Conservation (phyloP, 768 basidiomycete species). For the Tephrocybe sp. region DNA sequence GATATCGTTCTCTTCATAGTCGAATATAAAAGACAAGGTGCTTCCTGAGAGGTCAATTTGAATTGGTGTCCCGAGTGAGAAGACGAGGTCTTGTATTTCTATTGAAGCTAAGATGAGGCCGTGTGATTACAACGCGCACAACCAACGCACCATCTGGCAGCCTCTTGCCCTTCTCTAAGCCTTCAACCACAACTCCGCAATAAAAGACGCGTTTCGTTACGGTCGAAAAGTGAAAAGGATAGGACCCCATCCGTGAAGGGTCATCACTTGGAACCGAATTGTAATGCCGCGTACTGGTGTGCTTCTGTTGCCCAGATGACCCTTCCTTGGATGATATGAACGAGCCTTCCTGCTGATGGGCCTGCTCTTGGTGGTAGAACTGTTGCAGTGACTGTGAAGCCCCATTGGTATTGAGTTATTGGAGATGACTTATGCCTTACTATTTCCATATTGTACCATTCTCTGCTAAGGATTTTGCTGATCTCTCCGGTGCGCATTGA, state of each 20-base stretch:
- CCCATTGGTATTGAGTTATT: conserved; percentile 3
- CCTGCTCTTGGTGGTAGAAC: conserved; percentile 86
- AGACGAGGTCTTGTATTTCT: conserved; percentile 81
- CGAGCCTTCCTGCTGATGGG: conserved; percentile 80
- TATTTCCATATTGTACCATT: conserved; percentile 80
- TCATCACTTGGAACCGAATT: too few species aligned
- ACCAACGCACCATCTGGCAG: conserved; percentile 60
- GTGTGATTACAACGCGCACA: conserved; percentile 7
- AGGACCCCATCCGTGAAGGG: too few species aligned
- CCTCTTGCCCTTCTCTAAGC: conserved; percentile 66
- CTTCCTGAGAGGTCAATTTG: conserved; percentile 48
- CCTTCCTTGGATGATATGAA: too few species aligned
- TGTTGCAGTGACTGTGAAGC: conserved; percentile 68
- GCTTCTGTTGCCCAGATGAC: too few species aligned
- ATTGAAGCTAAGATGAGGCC: conserved; percentile 11
- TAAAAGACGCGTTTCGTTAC: conserved; percentile 83
- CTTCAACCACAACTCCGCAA: conserved; percentile 89
- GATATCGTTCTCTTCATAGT: conserved; percentile 34
- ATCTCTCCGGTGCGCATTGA: conserved; percentile 90
- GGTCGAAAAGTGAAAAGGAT: too few species aligned
- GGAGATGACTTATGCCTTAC: conserved; percentile 39
- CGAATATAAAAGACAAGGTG: conserved; percentile 43
- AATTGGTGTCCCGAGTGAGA: conserved; percentile 73
- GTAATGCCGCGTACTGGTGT: too few species aligned
- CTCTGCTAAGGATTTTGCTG: conserved; percentile 82